Evolutionary conservation across 2,329 filamentous ascomycete species (phyloP), one percentile per base, ranked within the genome.

Genomic region (Didymella glomerata): DNA sequence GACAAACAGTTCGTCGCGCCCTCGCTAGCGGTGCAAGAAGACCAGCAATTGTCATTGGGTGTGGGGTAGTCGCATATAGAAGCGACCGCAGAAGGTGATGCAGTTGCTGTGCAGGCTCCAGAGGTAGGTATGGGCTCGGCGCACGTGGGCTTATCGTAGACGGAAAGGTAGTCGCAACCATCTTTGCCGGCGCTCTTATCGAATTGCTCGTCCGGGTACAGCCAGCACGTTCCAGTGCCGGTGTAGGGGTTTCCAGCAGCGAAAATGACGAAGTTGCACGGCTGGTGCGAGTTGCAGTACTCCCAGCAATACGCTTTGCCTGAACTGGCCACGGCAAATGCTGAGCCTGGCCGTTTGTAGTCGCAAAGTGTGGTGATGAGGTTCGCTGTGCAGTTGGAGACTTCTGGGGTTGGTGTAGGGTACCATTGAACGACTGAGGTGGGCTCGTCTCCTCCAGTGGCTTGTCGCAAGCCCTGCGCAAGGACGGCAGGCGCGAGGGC

Each of bases 401-500:
- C 20, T 36, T 48, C 46, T 4, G 46, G 46, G 24, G 30, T 48
- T 9, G 46, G 46, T 48, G 28, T 36, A n/a, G 46, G 46, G 11
- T 48, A 48, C 28, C 46, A 24, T 48, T 48, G 46, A 25, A 48
- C 30, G 18, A 36, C 30, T 27, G 46, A 24, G 20, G 46, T 48
- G 2, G 46, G 30, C 46, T 48, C 46, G 22, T 36, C 46, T 24
- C 28, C 46, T 24, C 46, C 46, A 36, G 46, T 48, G 13, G 46
- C 46, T 11, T 48, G 46, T 48, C 46, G 46, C 46, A 48, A 38
- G 11, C 46, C 46, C 46, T 48, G 46, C 20, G 46, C 46, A 24
- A 36, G 20, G 11, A 25, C 46, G 10, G 30, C 46, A 16, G 46
- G 30, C 18, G 20, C 30, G 0, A 48, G 30, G 28, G 30, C 20